Base-by-base conservation (phyloP, 2,329 filamentous ascomycete genomes). In the Fusarium sp. region DNA sequence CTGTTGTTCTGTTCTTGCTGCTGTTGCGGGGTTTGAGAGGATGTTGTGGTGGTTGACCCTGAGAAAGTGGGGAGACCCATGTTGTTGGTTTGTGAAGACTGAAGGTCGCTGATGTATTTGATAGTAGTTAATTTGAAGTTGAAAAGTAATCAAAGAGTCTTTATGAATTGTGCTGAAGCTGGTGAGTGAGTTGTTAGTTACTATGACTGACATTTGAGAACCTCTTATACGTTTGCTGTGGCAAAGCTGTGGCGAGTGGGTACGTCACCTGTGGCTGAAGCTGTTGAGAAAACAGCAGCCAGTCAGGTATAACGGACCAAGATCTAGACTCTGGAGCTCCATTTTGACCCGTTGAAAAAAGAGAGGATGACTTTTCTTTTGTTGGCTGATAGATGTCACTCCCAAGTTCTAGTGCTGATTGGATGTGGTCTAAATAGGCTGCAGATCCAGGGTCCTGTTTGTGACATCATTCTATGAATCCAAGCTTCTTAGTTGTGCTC, bases 41-140 rank as follows among this genome's bases (percentile, higher is more conserved):
- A 41, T 16, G 36, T 38, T n/a, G 45, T 59, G n/a, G 55, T 30
- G 26, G 56, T 44, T 40, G 66, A 53, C 28, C 52, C 62, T 49
- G 62, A 66, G 51, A 63, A 74, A 18, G 71, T 62, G 4, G 74
- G 76, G 16, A 73, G 75, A 37, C 75, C 76, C 77, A 78, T 79
- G 46, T 8, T 74, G 60, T 41, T 30, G 26, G 15, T 38, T 30
- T 59, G 20, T n/a, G 20, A 20, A 6, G 4, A 8, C n/a, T 13
- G 8, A 18, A 37, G 6, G 9, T 1, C 11, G 3, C 5, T 34
- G 6, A 12, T 34, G 13, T 18, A 10, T 26, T 40, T 15, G 18
- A 33, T 16, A 28, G 15, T 23, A 41, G 8, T 13, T 26, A 16
- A 15, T 50, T 50, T 28, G 16, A 18, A 37, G 33, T 37, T 18